These are phyloP conservation scores for Salvia miltiorrhiza DNA, from an alignment of 257 asterid genomes.

Conservation along the genomic window DNA sequence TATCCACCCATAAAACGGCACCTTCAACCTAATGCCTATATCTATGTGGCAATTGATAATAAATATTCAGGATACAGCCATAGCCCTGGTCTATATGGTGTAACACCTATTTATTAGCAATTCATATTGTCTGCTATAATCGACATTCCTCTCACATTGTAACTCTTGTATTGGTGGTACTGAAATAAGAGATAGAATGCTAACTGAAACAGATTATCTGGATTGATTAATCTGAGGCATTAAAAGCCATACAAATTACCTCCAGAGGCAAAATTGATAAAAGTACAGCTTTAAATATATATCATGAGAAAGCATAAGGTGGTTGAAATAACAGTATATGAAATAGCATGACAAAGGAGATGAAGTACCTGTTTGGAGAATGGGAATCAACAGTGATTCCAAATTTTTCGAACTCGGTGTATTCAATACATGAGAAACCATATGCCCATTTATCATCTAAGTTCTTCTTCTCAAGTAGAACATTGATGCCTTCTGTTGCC, in stretches of 20 bases:
- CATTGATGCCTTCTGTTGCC: constrained; percentile 99
- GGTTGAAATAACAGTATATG: background rate
- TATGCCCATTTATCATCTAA: constrained; percentile 84
- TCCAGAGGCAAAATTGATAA: background rate
- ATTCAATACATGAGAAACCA: constrained; percentile 92
- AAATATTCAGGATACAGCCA: background rate
- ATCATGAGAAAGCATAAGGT: constrained; percentile 5
- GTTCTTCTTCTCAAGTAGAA: constrained; percentile 76
- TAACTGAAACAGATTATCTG: background rate
- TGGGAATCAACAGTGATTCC: constrained; percentile 51
- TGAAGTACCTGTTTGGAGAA: constrained; percentile 53
- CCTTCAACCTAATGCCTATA: background rate
- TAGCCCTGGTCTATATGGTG: background rate
- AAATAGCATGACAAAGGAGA: background rate
- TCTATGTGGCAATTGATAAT: background rate
- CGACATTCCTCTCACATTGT: background rate
- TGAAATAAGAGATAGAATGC: background rate
- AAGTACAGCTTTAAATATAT: background rate
- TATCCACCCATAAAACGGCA: background rate
- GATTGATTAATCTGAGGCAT: background rate
- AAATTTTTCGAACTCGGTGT: constrained; percentile 94
- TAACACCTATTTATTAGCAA: background rate
- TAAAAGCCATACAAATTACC: constrained; percentile 3
- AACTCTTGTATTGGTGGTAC: too few species aligned
- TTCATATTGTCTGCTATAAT: background rate